Conservation (phyloP, 768 basidiomycete genomes). For the Gyrodon lividus region DNA sequence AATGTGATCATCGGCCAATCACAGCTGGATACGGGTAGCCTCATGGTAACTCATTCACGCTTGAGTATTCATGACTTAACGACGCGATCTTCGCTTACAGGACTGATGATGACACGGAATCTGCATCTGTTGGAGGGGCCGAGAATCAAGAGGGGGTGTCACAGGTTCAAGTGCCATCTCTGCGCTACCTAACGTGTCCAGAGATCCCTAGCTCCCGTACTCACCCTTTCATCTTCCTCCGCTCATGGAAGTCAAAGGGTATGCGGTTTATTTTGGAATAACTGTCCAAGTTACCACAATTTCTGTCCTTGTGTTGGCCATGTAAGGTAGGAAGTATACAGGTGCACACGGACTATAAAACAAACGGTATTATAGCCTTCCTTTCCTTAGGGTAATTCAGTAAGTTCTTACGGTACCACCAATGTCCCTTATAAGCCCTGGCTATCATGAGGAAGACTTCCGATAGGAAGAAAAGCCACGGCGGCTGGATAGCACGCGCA, state of each 20-base stretch:
- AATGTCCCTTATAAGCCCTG: slow-evolving; percentile 76
- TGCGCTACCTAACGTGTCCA: too few species aligned
- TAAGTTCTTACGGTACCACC: slow-evolving; percentile 83
- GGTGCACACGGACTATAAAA: slow-evolving; percentile 43
- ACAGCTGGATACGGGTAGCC: background rate
- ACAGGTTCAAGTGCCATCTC: too few species aligned
- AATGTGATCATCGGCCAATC: background rate
- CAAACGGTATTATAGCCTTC: slow-evolving; percentile 75
- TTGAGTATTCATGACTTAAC: background rate
- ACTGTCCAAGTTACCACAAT: too few species aligned
- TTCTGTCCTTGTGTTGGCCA: too few species aligned
- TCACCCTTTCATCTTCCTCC: too few species aligned
- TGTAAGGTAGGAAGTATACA: too few species aligned
- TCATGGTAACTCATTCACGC: background rate
- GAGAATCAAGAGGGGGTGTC: too few species aligned
- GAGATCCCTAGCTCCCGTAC: too few species aligned
- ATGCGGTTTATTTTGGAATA: too few species aligned
- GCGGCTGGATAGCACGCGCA: slow-evolving; percentile 53
- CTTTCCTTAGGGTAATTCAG: slow-evolving; percentile 78
- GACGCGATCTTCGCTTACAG: background rate
- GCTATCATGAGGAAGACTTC: slow-evolving; percentile 82
- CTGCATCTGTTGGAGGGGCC: background rate
- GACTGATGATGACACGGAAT: background rate
- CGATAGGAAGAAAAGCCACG: slow-evolving; percentile 74
- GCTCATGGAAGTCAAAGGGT: too few species aligned